These are phyloP conservation scores for Bipolaris cookei DNA, from an alignment of 2,329 filamentous ascomycete genomes.

Conservation along the genomic window DNA sequence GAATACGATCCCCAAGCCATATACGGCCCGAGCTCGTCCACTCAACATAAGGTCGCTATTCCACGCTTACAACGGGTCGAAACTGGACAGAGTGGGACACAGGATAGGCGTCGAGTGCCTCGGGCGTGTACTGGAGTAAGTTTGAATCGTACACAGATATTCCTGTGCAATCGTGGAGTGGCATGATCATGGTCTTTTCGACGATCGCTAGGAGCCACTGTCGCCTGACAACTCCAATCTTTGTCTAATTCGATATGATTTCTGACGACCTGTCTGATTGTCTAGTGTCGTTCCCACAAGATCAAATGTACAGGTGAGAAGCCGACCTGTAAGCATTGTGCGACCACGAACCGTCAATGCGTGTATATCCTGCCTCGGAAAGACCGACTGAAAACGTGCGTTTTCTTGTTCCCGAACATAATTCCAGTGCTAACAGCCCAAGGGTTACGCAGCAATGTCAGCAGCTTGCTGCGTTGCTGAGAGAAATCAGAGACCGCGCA, in stretches of 20 bases:
- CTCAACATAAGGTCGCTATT: conserved; percentile 40
- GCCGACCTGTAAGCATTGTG: conserved; percentile 49
- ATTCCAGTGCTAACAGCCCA: conserved; percentile 16
- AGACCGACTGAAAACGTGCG: conserved; percentile 48
- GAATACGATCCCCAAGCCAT: conserved; percentile 10
- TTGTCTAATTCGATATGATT: conserved; percentile 1
- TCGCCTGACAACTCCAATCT: conserved; percentile 5
- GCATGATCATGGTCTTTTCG: background rate
- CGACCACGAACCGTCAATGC: conserved; percentile 42
- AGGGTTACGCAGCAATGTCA: conserved; percentile 41
- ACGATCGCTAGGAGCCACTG: background rate
- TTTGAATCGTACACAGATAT: conserved; percentile 11
- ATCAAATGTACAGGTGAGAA: conserved; percentile 51
- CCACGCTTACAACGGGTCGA: conserved; percentile 36
- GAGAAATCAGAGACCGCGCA: conserved; percentile 21
- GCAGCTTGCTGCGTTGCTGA: conserved; percentile 36
- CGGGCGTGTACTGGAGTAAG: conserved; percentile 41
- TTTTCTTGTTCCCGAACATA: background rate
- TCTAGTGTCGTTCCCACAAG: conserved; percentile 49
- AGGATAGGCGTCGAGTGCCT: conserved; percentile 34
- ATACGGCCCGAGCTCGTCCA: conserved; percentile 15
- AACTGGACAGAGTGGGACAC: conserved; percentile 17
- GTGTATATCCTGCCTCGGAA: conserved; percentile 49
- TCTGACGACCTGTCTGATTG: conserved; percentile 18
- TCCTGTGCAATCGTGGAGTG: background rate